Evolutionary conservation across 2,329 filamentous ascomycete genomes (phyloP).

Genomic region (Bipolaris oryzae): DNA sequence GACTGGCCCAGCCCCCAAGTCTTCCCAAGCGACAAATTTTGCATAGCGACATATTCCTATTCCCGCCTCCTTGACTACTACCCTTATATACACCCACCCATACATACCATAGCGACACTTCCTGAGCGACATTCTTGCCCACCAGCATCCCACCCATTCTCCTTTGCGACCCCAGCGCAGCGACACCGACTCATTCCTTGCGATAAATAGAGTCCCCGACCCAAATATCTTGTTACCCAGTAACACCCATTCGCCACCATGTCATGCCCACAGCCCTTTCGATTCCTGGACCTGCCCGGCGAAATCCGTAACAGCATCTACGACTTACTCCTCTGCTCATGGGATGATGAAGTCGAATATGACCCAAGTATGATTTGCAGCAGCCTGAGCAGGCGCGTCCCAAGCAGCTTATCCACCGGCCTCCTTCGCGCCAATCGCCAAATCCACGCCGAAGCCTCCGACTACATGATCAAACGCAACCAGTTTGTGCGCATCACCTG

Average conservation of each 20-base stretch:
- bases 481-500: slow-evolving; percentile 37
- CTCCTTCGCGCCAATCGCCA: slow-evolving; percentile 36
- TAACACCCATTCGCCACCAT: slow-evolving; percentile 15
- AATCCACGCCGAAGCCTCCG: slow-evolving; percentile 35
- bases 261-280: slow-evolving; percentile 26
- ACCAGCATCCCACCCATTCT: slow-evolving; percentile 1
- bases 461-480: slow-evolving; percentile 38
- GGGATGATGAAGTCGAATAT: slow-evolving; percentile 27
- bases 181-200: slow-evolving; percentile 9
- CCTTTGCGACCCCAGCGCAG: slow-evolving; percentile 14
- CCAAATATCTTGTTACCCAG: not conserved
- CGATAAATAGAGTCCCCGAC: slow-evolving; percentile 7
- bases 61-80: slow-evolving; percentile 10
- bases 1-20: slow-evolving; percentile 13
- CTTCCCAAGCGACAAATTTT: slow-evolving; percentile 24
- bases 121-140: slow-evolving; percentile 21
- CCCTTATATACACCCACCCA: slow-evolving; percentile 10
- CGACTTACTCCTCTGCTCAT: slow-evolving; percentile 34
- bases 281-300: slow-evolving; percentile 34
- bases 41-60: slow-evolving; percentile 19
- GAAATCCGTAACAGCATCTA: slow-evolving; percentile 38
- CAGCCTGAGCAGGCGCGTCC: slow-evolving; percentile 25
- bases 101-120: slow-evolving; percentile 22
- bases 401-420: slow-evolving; percentile 26
- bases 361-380: slow-evolving; percentile 24